Evolutionary conservation across 441 rosid species (phyloP).

Genomic region (Omphalea diandra): DNA sequence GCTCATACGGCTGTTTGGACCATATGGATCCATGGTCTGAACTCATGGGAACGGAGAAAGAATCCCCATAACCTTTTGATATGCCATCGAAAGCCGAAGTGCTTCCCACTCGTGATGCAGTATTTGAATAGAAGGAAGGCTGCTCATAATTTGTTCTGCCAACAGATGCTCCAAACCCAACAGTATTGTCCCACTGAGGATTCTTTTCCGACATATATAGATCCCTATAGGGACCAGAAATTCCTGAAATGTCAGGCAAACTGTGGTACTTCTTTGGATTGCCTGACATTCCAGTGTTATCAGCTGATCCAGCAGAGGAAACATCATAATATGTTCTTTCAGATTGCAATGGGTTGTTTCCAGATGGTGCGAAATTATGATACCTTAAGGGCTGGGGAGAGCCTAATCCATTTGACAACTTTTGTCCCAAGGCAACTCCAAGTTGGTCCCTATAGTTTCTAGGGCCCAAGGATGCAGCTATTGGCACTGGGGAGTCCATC

Average conservation of each 20-base stretch:
- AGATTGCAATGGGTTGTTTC: constrained; percentile 50
- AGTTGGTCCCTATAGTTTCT: constrained; percentile 53
- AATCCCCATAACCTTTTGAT: constrained; percentile 51
- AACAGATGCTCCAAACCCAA: constrained; percentile 50
- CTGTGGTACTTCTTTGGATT: constrained; percentile 77
- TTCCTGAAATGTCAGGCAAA: constrained; percentile 84
- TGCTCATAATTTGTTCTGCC: constrained; percentile 51
- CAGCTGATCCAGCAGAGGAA: constrained; percentile 43
- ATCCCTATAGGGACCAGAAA: constrained; percentile 56
- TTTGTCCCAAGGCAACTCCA: constrained; percentile 53
- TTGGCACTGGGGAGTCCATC: constrained; percentile 48
- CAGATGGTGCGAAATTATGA: constrained; percentile 52
- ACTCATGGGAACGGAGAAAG: constrained; percentile 36
- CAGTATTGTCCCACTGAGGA: constrained; percentile 51
- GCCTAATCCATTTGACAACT: constrained; percentile 54
- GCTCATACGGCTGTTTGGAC: constrained; percentile 97
- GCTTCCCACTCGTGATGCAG: constrained; percentile 49
- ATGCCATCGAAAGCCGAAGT: constrained; percentile 46
- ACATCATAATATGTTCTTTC: constrained; percentile 52
- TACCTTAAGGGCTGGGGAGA: constrained; percentile 61
- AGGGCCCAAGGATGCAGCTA: constrained; percentile 45
- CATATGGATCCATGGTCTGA: constrained; percentile 73
- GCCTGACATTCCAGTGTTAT: constrained; percentile 34
- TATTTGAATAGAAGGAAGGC: constrained; percentile 41
- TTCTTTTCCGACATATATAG: constrained; percentile 45